Base-by-base conservation (phyloP, 192 early-diverging fungal species). In the Gaertneriomyces semiglobifer region DNA sequence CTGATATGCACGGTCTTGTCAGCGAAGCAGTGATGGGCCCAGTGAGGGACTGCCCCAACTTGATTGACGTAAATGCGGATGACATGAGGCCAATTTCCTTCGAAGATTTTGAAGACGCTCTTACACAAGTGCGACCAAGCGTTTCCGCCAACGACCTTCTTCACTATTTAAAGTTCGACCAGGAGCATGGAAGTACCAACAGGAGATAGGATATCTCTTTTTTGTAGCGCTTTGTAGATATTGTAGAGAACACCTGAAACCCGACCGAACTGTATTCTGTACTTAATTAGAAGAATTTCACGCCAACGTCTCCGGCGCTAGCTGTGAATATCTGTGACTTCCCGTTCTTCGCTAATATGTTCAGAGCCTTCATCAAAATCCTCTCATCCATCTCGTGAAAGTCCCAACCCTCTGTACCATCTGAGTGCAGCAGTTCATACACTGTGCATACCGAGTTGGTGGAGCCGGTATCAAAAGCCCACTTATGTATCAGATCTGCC, bases 371-470 rank as follows among this genome's bases (percentile, higher is more conserved):
- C 53, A 86, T 83, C 55, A 98, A 77, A 2, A 91, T 81, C 19
- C 72, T 53, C 38, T 81, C 79, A 69, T 94, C 87, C 9, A 94
- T 81, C 12, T 73, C 84, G 60, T 90, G 84, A 68, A 97, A 94
- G 48, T 93, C 95, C 91, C 86, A 79, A 10, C 80, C 93, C 45
- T 80, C 87, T 1, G 89, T 81, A 65, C 81, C 75, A 47, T 98
- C 95, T 20, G 91, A 92, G 57, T 94, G 89, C 14, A 89, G 74
- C 62, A 98, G 78, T 77, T 98, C 95, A 69, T 92, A 95, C 20
- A 89, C 69, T 5, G 93, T 98, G 69, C 92, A 78, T 54, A 98
- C 87, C 0, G 88, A 84, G 70, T 90, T 92, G 62, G 85, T 86
- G 62, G 88, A 73, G 9, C 93, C 93, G 53, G 65, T 72, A 14